Base-by-base conservation (phyloP, 768 basidiomycete genomes). In the Rubroboletus pulcherrimus region DNA sequence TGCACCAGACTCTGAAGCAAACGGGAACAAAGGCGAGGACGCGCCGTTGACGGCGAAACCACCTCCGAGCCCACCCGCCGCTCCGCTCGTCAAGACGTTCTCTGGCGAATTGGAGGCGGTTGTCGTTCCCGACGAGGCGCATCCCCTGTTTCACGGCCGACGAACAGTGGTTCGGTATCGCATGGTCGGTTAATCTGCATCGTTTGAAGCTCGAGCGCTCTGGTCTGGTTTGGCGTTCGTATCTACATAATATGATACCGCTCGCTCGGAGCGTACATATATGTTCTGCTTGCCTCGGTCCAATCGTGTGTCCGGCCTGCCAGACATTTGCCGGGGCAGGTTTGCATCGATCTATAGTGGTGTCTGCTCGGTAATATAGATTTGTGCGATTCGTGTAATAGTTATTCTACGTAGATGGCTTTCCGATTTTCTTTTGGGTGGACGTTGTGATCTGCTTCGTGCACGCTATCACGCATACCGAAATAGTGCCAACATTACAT, bases 101-200 rank as follows among this genome's bases (percentile, higher is more conserved):
- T 69, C 73, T 24, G 83, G 82, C n/a, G 82, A 85, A 64, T 65
- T 85, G 37, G 81, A 84, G 61, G 71, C 83, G 24, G 74, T 75
- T 11, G 69, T 81, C 30, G 63, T 83, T 14, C 76, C 79, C 8
- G 84, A 86, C 58, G 72, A 74, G 19, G 77, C 82, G 7, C 84
- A 86, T 64, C 62, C 39, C 7, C 71, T 77, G 56, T 75, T 84
- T 59, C 72, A 77, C n/a, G 84, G 84, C 39, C 76, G 80, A 69
- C 75, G 78, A 50, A 80, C 76, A 9, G 73, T 83, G 58, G 70
- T 85, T 55, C 77, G 78, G 39, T 81, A 83, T 68, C 73, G 75
- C 15, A 72, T 84, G 59, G 67, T 82, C 17, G 81, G 60, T 9
- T 46, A 42, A 49, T 24, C 1, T 14, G 3, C 17, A 29, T n/a